Evolutionary conservation across 2,329 filamentous ascomycete species (phyloP).

Genomic region (Colletotrichum scovillei): DNA sequence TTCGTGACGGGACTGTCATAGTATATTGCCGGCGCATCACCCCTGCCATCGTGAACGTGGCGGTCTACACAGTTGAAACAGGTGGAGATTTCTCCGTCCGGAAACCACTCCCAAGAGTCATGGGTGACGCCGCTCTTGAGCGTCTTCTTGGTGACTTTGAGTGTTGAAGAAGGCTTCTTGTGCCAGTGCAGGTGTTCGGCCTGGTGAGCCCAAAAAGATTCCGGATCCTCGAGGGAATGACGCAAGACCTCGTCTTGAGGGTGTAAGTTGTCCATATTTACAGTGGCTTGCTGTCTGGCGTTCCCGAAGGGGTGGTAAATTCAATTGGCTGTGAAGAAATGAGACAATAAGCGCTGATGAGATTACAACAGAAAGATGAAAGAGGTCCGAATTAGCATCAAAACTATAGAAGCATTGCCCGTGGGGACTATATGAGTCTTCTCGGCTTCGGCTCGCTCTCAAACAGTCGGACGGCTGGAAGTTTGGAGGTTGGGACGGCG

Average conservation of each 20-base stretch:
- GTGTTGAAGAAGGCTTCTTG: constrained; percentile 73
- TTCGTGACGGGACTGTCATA: constrained; percentile 90
- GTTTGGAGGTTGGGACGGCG: not conserved
- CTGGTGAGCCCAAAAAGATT: constrained; percentile 80
- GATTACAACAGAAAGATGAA: not conserved
- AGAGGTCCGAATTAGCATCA: not conserved
- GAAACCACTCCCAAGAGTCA: constrained; percentile 90
- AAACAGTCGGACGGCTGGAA: constrained; percentile 8
- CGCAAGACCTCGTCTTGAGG: constrained; percentile 63
- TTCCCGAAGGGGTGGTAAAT: not conserved
- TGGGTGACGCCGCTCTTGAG: constrained; percentile 73
- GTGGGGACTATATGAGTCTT: not conserved
- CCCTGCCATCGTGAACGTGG: constrained; percentile 84
- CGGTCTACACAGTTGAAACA: constrained; percentile 93
- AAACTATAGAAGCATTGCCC: not conserved
- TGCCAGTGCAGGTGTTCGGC: constrained; percentile 85
- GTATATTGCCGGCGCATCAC: constrained; percentile 79
- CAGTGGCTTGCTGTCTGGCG: not conserved
- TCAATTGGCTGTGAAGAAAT: not conserved
- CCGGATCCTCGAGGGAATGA: constrained; percentile 74
- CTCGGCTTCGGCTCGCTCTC: constrained; percentile 10
- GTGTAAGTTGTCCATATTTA: constrained; percentile 42
- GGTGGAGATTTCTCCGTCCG: constrained; percentile 88
- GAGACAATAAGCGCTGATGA: not conserved
- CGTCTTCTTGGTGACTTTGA: constrained; percentile 71